Conservation (phyloP, 106 monocot genomes). For the Xerophyta viscosa region DNA sequence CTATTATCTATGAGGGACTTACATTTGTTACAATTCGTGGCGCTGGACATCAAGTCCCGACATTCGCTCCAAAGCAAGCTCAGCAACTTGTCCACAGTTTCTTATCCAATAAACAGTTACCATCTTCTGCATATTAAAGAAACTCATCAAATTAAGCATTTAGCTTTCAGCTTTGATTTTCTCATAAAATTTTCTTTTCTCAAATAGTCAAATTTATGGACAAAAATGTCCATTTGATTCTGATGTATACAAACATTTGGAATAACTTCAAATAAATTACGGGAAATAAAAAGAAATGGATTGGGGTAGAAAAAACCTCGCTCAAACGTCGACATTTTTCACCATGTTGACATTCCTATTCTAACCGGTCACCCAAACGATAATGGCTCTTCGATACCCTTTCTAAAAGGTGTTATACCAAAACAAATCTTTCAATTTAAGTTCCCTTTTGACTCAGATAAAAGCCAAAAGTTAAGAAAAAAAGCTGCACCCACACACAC, state of each 20-base stretch:
- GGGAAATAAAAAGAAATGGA: neutral
- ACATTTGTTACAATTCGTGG: constrained; percentile 37
- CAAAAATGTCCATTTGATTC: neutral
- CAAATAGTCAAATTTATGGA: neutral
- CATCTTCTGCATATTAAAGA: constrained; percentile 31
- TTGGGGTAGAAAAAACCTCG: neutral
- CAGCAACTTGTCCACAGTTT: constrained; percentile 31
- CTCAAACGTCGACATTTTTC: no score
- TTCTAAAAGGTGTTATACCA: no score
- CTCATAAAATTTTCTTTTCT: neutral
- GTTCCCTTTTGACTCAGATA: no score
- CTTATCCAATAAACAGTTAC: constrained; percentile 40
- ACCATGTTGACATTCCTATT: no score
- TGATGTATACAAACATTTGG: neutral
- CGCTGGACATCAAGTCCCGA: constrained; percentile 30
- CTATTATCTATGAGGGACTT: constrained; percentile 30
- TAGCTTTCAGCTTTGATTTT: neutral
- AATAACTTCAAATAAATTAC: neutral
- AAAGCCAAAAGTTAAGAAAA: no score
- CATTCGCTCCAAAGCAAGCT: constrained; percentile 48
- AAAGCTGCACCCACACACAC: no score
- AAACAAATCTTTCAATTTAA: no score
- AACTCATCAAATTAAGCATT: neutral
- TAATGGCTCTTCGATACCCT: no score
- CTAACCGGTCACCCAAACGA: no score